Conservation (phyloP, 1,284 basidiomycete genomes). For the Tausonia pullulans region DNA sequence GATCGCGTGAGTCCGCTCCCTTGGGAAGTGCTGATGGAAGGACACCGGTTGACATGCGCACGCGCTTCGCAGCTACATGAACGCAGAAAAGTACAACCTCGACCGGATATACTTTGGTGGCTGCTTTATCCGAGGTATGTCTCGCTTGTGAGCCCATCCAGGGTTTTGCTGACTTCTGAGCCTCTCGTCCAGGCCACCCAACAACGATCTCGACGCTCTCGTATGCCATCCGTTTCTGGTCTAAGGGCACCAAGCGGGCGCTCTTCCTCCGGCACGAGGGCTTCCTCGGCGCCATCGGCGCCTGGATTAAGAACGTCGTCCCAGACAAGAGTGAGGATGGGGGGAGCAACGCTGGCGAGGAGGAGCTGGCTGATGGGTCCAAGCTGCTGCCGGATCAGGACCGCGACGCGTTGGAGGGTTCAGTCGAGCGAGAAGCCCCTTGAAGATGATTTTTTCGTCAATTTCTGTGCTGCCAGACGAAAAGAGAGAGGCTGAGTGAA, state of each 20-base stretch:
- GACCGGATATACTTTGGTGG: slow-evolving; percentile 98
- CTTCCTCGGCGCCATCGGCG: slow-evolving; percentile 86
- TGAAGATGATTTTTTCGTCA: too few species aligned
- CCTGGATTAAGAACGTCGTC: slow-evolving; percentile 88
- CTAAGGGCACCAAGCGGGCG: slow-evolving; percentile 91
- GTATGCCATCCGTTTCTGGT: slow-evolving; percentile 99
- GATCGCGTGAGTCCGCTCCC: slow-evolving; percentile 67
- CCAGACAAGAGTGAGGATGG: slow-evolving; percentile 11
- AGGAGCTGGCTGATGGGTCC: neutral
- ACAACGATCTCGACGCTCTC: slow-evolving; percentile 95
- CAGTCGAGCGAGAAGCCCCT: too few species aligned
- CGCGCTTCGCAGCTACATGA: slow-evolving; percentile 72
- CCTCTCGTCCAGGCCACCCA: slow-evolving; percentile 62
- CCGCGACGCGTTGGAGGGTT: too few species aligned
- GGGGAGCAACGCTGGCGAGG: neutral
- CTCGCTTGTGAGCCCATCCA: neutral
- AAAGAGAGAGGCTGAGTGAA: too few species aligned
- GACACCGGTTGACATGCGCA: neutral
- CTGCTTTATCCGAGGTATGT: slow-evolving; percentile 90
- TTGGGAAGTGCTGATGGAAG: too few species aligned
- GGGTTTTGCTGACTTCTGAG: neutral
- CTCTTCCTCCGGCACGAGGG: slow-evolving; percentile 97
- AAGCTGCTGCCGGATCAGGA: neutral
- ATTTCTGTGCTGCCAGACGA: too few species aligned
- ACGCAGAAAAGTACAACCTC: slow-evolving; percentile 95